Evolutionary conservation across 75 land plant species (phyloP), one percentile per base, ranked within the genome.

Genomic region (Sequoiadendron giganteum): DNA sequence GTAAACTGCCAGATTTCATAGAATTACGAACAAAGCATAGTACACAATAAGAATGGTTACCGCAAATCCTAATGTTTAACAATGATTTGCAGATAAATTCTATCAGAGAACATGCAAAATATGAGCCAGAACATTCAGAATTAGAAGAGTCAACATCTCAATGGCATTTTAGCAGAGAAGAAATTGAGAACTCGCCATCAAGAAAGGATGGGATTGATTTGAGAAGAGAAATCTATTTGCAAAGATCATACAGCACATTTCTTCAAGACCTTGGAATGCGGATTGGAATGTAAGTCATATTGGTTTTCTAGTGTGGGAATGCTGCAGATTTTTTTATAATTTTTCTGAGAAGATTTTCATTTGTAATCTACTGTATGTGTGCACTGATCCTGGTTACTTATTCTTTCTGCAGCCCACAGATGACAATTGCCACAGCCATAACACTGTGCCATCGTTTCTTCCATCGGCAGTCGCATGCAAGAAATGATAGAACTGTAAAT

Each of bases 401-500:
- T 47, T 82, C 7, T 47, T 82, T 3, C 11, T 47, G 4, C 87
- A 92, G 93, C 54, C 89, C 93, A 34, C 93, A 92, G 85, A 81
- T 72, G 16, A 87, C 89, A 39, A 92, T 92, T 87, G 93, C 93
- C 36, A 91, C 92, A 45, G 93, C 93, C 38, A 92, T 88, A 84
- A 86, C 86, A 8, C 85, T 92, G 19, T 92, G 93, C 58, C 93
- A 92, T 79, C 88, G 93, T 0, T 92, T 92, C 73, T 92, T 91
- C 56, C 90, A 89, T 21, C 88, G 90, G 15, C 93, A 91, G 77
- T 92, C 93, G 21, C 93, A 92, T 79, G 82, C 88, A 39, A 91
- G 79, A 86, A 85, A 91, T 87, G 93, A 92, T 89, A 91, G 90
- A 91, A 77, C 40, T 77, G 92, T 92, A 85, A 92, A 90, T 91